Conservation (phyloP, 179 eudicot species). For the Silene coronaria region DNA sequence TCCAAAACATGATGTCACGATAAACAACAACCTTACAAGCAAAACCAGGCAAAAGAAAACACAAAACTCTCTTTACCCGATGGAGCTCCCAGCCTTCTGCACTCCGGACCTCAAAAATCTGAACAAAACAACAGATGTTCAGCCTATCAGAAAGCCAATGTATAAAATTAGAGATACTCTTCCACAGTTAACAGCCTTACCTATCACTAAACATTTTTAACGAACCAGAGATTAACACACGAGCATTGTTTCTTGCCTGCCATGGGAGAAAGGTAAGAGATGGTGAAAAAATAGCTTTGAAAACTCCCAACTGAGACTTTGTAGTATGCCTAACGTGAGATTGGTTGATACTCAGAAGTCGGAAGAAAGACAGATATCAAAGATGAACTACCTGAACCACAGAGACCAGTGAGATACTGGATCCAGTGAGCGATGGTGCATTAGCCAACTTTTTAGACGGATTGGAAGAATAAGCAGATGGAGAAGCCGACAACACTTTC, state of each 20-base stretch:
- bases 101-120: conserved; percentile 75
- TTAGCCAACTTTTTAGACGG: conserved; percentile 55
- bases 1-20: neutral
- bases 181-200: conserved; percentile 22
- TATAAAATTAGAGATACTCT: neutral
- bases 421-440: conserved; percentile 71
- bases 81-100: conserved; percentile 74
- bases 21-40: neutral
- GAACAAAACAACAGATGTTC: conserved; percentile 20
- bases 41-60: neutral
- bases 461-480: conserved; percentile 80
- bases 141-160: neutral
- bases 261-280: conserved; percentile 4
- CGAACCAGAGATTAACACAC: conserved; percentile 78
- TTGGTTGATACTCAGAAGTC: neutral
- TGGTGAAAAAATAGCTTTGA: neutral
- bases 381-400: conserved; percentile 60
- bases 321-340: too few relatives aligned
- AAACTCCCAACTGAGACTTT: neutral
- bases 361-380: conserved; percentile 2
- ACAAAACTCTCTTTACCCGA: conserved; percentile 36
- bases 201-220: conserved; percentile 73
- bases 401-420: conserved; percentile 75
- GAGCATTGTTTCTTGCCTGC: conserved; percentile 95
- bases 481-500: conserved; percentile 72